Conservation (phyloP, 768 basidiomycete species). For the Calocera cornea region DNA sequence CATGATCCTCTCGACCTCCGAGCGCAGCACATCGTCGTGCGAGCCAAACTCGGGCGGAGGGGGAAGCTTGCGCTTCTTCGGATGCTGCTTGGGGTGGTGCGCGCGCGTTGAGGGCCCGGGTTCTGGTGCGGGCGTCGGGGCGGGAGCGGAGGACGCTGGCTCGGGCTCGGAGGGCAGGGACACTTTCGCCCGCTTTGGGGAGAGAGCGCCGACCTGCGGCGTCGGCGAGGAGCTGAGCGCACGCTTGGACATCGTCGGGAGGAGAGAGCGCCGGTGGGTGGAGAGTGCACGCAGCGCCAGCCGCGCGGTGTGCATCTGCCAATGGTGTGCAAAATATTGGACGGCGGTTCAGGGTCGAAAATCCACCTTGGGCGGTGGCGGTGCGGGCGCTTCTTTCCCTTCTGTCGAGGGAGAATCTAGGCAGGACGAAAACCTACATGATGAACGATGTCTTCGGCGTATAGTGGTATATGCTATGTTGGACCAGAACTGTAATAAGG, state of each 20-base stretch:
- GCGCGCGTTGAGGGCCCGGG: not conserved
- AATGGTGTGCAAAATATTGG: not conserved
- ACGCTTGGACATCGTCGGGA: not conserved
- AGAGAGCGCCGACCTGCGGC: not conserved
- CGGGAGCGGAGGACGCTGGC: not conserved
- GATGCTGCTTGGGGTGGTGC: not conserved
- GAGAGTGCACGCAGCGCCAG: not conserved
- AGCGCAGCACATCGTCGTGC: constrained; percentile 58
- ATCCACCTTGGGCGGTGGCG: not conserved
- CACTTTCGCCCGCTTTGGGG: not conserved
- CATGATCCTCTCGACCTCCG: constrained; percentile 54
- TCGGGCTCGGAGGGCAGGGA: not conserved
- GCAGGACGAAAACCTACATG: not conserved
- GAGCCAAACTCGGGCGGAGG: constrained; percentile 49
- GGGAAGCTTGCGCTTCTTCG: constrained; percentile 26
- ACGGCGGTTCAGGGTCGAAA: not conserved
- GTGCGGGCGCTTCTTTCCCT: not conserved
- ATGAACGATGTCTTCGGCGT: too few relatives aligned
- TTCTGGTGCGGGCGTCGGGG: not conserved
- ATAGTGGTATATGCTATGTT: too few relatives aligned
- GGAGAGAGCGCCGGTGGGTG: not conserved
- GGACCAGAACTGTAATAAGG: too few relatives aligned
- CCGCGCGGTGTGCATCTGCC: not conserved
- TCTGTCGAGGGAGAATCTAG: too few relatives aligned
- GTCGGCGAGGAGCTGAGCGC: not conserved